Evolutionary conservation across 1,284 basidiomycete genomes (phyloP), one percentile per base, ranked within the genome.

Genomic region (Cryptococcus amylolentus): DNA sequence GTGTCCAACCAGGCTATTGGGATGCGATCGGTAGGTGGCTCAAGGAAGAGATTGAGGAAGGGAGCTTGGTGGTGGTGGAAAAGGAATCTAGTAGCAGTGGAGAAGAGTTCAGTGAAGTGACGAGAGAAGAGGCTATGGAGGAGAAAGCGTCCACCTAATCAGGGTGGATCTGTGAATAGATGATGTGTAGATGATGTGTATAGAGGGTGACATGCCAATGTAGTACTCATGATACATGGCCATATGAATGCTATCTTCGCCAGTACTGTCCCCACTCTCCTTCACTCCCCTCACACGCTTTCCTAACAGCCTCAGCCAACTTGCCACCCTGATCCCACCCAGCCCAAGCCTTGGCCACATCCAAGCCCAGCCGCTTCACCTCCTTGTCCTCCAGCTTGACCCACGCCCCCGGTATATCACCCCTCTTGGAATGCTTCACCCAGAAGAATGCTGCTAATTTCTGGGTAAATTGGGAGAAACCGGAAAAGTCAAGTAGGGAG

Each of bases 361-460:
- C 82, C 54, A 87, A 67, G 3, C 78, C 81, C 6, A 86, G 73
- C 38, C 72, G 68, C 52, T 80, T 79, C 20, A 64, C 55, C 28
- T 49, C 46, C 8, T n/a, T 63, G 35, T 67, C 26, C 8, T 83
- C 81, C 35, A 93, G 75, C 69, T 84, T 88, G 48, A 78, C 73
- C 76, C 84, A 94, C 12, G 91, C 91, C 0, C 91, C 91, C 18
- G 79, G 76, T 26, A 91, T 70, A 51, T 79, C 79, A 6, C 91
- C 91, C 47, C 83, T 84, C 37, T 79, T 78, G 5, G 88, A 80
- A 69, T 93, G 91, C 12, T 75, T 78, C 51, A 92, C 81, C 63
- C 80, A 80, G 77, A 93, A 95, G 77, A 85, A 94, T 9, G 90
- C 89, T 13, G 81, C 77, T 9, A 94, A 79, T 27, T 86, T 70